Evolutionary conservation across 2,329 filamentous ascomycete species (phyloP), one percentile per base, ranked within the genome.

Genomic region (Fusarium guadeloupense): DNA sequence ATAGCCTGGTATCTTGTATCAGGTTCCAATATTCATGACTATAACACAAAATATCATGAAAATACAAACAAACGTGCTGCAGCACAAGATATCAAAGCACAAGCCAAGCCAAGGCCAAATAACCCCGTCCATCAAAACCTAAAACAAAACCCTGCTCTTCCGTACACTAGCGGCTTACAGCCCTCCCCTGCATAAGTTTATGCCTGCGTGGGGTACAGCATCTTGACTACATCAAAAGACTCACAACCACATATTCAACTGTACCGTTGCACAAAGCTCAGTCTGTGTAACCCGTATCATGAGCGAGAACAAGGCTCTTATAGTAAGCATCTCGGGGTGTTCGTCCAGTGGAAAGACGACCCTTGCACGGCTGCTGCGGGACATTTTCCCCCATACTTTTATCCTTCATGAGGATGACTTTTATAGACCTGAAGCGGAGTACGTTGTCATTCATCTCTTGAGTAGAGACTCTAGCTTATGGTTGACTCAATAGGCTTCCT

Each of bases 371-470:
- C 83, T 97, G 12, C 82, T 99, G 16, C 88, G 92, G 54, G 87
- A 91, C 72, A 88, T 96, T 64, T 93, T 97, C 70, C 88, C 88
- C 9, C 81, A 83, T 65, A 83, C 87, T 14, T 94, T 93, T 71
- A 91, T 98, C 70, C 83, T 99, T 19, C 95, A 99, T 74, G 88
- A 97, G 74, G 95, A 99, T 78, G 95, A 99, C 76, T 99, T 98
- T 74, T 99, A 97, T 79, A 88, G 87, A 64, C 81, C 90, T 1
- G 94, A 98, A 72, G 77, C 83, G 25, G 83, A 92, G 84, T 91
- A 70, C 71, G 83, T 76, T 1, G 6, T n/a, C 12, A 8, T 28
- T 30, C 12, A 14, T 13, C 20, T 12, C 13, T 13, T 23, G 13
- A 26, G 3, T 9, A 25, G 5, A 6, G 14, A 9, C 9, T 16